Conservation (phyloP, 2,329 filamentous ascomycete species). For the Colletotrichum sp. region DNA sequence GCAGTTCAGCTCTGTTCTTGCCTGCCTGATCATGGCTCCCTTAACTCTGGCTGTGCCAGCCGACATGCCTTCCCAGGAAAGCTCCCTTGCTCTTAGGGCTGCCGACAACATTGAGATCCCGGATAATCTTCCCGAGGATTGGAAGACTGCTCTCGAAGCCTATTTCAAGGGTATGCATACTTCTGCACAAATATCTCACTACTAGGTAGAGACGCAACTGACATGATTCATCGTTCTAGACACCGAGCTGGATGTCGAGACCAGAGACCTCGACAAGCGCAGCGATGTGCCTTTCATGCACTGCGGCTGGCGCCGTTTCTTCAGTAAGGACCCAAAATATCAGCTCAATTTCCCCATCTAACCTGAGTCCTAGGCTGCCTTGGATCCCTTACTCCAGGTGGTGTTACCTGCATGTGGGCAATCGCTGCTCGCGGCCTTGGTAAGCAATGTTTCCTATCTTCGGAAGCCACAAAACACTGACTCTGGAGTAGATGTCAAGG, state of each 20-base stretch:
- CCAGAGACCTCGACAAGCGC: background rate
- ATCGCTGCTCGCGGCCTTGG: background rate
- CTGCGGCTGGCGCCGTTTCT: background rate
- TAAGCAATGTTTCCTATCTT: background rate
- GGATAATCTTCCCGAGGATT: background rate
- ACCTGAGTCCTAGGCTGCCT: background rate
- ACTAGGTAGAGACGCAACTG: background rate
- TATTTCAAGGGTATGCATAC: background rate
- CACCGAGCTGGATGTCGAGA: background rate
- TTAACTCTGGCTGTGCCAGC: background rate
- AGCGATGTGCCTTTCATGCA: background rate
- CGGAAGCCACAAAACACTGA: background rate
- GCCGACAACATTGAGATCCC: background rate
- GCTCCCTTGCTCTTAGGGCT: background rate
- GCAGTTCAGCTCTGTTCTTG: background rate
- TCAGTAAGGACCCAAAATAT: background rate
- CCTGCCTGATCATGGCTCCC: background rate
- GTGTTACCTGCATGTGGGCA: conserved; percentile 6
- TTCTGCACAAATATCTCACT: background rate
- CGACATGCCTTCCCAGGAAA: background rate
- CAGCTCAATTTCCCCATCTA: background rate
- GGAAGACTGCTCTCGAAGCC: background rate
- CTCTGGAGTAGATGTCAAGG: background rate
- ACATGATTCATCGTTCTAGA: background rate
- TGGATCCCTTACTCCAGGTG: background rate